phyloP scores from a whole-genome alignment of 192 early-diverging fungal genomes.

The Phycomyces blakesleeanus region DNA sequence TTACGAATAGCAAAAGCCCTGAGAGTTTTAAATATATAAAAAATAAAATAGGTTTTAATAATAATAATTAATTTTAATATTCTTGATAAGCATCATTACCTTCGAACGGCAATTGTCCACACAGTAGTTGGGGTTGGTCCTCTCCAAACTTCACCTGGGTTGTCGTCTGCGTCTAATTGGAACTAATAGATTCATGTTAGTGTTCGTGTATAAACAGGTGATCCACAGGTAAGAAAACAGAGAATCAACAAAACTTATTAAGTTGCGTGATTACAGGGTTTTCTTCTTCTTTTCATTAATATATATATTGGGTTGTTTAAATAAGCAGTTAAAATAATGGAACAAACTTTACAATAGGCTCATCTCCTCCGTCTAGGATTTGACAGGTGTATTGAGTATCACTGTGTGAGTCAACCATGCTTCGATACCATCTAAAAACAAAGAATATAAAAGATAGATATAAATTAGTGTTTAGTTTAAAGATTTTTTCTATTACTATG shows the following conservation, averaged over 20 bases:
- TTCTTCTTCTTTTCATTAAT: not conserved
- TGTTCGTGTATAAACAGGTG: constrained; percentile 7
- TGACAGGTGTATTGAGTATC: constrained; percentile 70
- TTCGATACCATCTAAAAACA: constrained; percentile 45
- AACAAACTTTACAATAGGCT: constrained; percentile 41
- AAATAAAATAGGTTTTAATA: too few species aligned
- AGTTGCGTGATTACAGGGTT: not conserved
- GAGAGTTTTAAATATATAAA: not conserved
- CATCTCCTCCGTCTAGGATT: constrained; percentile 77
- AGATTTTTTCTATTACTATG: not conserved
- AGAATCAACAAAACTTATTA: too few species aligned
- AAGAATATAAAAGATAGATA: constrained; percentile 6
- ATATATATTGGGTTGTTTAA: not conserved
- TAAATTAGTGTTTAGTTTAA: too few species aligned
- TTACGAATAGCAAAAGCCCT: constrained; percentile 76
- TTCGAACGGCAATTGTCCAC: constrained; percentile 78
- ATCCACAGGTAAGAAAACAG: not conserved
- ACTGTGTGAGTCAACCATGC: constrained; percentile 50
- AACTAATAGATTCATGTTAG: constrained; percentile 48
- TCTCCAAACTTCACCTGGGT: constrained; percentile 60
- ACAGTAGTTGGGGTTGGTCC: constrained; percentile 81
- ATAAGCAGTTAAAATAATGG: not conserved
- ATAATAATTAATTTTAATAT: not conserved
- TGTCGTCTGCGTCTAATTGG: constrained; percentile 81
- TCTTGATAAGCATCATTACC: constrained; percentile 14